These are phyloP conservation scores for Achlya hypogyna DNA, from an alignment of 352 stramenopile species.

Conservation along the genomic window DNA sequence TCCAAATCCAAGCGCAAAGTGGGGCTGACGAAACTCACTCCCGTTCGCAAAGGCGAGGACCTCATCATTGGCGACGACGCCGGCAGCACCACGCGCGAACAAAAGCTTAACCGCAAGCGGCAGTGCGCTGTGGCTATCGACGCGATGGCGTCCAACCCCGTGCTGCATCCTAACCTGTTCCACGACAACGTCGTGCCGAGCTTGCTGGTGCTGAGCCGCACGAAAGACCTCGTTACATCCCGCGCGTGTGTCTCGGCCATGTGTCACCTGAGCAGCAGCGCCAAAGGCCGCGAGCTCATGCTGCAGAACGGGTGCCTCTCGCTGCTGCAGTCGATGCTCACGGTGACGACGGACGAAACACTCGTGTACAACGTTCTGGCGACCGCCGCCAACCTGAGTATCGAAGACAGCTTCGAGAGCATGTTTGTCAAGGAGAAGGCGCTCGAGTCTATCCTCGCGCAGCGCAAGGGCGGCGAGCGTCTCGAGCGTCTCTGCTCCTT, in stretches of 20 bases:
- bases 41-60: neutral
- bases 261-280: conserved; percentile 35
- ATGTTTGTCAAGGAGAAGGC: conserved; percentile 65
- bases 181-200: conserved; percentile 54
- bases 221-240: conserved; percentile 46
- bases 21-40: neutral
- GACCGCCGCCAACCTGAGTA: conserved; percentile 60
- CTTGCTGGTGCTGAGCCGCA: conserved; percentile 45
- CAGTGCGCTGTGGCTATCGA: conserved; percentile 56
- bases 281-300: conserved; percentile 36
- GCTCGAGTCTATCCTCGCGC: conserved; percentile 48
- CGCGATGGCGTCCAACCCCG: conserved; percentile 50
- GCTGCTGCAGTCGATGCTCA: conserved; percentile 29
- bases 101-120: conserved; percentile 37
- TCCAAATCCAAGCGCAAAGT: conserved; percentile 9
- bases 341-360: conserved; percentile 18
- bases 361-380: conserved; percentile 39
- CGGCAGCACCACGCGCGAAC: conserved; percentile 13
- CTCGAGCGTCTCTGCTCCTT: conserved; percentile 39
- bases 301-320: conserved; percentile 42
- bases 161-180: conserved; percentile 40
- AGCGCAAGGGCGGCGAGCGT: conserved; percentile 30
- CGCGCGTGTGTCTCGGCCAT: conserved; percentile 46
- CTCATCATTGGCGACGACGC: neutral
- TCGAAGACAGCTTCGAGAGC: conserved; percentile 56